phyloP scores from a whole-genome alignment of 2,329 filamentous ascomycete genomes.

The Fusarium sp. region DNA sequence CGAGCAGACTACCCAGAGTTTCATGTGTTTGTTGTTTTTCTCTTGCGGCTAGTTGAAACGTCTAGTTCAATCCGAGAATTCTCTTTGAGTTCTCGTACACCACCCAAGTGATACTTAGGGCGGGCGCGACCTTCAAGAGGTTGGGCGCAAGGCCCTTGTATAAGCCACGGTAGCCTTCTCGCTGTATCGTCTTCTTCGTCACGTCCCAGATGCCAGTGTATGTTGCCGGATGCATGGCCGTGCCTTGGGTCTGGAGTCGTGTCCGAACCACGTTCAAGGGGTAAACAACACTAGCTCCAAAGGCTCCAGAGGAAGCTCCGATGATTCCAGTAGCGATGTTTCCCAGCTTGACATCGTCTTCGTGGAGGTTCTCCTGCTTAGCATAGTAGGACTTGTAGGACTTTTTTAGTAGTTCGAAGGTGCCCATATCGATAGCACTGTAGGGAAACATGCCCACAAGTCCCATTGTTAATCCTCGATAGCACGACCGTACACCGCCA shows the following conservation, averaged over 20 bases:
- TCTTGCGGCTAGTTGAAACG: background rate
- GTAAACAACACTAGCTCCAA: conserved; percentile 94
- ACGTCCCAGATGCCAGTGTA: conserved; percentile 95
- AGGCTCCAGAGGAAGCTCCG: conserved; percentile 89
- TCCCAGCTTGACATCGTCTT: conserved; percentile 85
- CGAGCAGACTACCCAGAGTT: conserved; percentile 1
- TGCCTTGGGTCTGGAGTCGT: conserved; percentile 92
- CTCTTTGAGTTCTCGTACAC: conserved; percentile 93
- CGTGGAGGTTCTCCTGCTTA: conserved; percentile 75
- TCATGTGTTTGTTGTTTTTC: conserved; percentile 15
- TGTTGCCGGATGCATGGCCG: conserved; percentile 87
- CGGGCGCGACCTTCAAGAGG: conserved; percentile 93
- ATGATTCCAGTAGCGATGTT: conserved; percentile 90
- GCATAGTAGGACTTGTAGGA: conserved; percentile 79
- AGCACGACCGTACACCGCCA: conserved; percentile 81
- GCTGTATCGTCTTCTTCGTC: conserved; percentile 81
- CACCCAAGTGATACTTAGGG: conserved; percentile 94
- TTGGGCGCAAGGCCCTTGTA: conserved; percentile 98
- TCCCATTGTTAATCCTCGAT: conserved; percentile 93
- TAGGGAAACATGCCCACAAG: conserved; percentile 98
- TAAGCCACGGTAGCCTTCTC: conserved; percentile 86
- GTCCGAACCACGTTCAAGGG: conserved; percentile 94
- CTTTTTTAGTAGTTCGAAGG: conserved; percentile 92
- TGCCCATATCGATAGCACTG: conserved; percentile 94
- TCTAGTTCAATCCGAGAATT: conserved; percentile 67